These are phyloP conservation scores for Globisporangium echinulatum DNA, from an alignment of 352 stramenopile genomes.

Conservation along the genomic window DNA sequence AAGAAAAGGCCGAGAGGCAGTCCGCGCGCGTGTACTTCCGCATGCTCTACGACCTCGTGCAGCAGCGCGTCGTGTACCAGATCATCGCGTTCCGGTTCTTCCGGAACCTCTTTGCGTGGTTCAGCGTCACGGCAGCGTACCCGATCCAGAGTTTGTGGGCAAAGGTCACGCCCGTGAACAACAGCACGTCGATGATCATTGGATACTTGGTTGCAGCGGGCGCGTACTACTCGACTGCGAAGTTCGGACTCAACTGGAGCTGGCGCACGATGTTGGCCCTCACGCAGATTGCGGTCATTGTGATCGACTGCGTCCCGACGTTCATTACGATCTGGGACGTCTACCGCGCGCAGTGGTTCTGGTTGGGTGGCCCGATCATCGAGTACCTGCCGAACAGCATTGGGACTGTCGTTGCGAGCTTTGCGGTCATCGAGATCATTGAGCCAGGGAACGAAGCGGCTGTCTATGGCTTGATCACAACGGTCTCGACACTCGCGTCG, in stretches of 20 bases:
- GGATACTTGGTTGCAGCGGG: slow-evolving; percentile 28
- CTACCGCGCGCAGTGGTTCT: slow-evolving; percentile 34
- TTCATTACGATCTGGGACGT: slow-evolving; percentile 30
- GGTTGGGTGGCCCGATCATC: slow-evolving; percentile 19
- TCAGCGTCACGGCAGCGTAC: slow-evolving; percentile 32
- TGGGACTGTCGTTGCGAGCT: slow-evolving; percentile 11
- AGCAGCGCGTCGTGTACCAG: slow-evolving; percentile 48
- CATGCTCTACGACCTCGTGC: slow-evolving; percentile 46
- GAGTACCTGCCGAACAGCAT: slow-evolving; percentile 16
- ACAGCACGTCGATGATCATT: slow-evolving; percentile 26
- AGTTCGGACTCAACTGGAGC: slow-evolving; percentile 42
- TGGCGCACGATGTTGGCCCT: slow-evolving; percentile 43
- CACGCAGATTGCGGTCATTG: slow-evolving; percentile 17
- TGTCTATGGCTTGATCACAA: slow-evolving; percentile 19
- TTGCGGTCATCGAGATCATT: slow-evolving; percentile 16
- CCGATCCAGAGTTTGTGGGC: slow-evolving; percentile 43
- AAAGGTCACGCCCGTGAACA: slow-evolving; percentile 36
- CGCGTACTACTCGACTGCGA: slow-evolving; percentile 21
- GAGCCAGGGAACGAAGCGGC: slow-evolving; percentile 19
- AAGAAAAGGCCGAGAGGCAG: slow-evolving; percentile 22
- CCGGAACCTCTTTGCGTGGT: slow-evolving; percentile 41
- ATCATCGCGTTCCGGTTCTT: slow-evolving; percentile 55
- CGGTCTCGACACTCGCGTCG: slow-evolving; percentile 14
- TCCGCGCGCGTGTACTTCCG: slow-evolving; percentile 6
- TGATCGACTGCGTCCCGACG: slow-evolving; percentile 17